Base-by-base conservation (phyloP, 208 protist genomes). In the Leishmania mexicana region DNA sequence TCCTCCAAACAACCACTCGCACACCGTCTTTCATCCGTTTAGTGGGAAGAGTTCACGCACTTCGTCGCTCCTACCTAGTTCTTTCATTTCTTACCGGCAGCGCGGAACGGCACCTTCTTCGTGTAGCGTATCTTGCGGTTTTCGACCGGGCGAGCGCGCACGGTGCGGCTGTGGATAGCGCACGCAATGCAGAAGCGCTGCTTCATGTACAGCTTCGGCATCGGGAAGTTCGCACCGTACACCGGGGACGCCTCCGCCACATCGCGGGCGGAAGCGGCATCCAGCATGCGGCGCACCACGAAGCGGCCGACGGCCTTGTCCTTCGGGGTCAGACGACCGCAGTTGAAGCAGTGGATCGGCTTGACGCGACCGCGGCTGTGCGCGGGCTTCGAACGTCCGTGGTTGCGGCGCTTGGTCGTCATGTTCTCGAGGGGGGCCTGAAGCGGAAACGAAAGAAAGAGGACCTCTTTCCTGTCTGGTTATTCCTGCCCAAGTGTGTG, bases 161-260 rank as follows among this genome's bases (percentile, higher is more conserved):
- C 99, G 49, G 99, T 96, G 84, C 98, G 98, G 88, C 97, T 97
- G 98, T 99, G 99, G 87, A 99, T 99, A 81, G 99, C 99, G 96
- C 99, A 99, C 45, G 99, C 99, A 80, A 99, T 98, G 96, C 99
- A 99, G 97, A 99, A 99, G 91, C 99, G 96, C 89, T 99, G 92
- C 97, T 99, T 99, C 89, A 99, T 94, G 97, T 99, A 99, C 76
- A 99, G 91, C 97, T 99, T 99, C 78, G 99, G 99, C 85, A 99
- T 96, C 77, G 90, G 89, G 90, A 96, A 98, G 82, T 90, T 94
- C 86, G 92, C 89, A 45, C 98, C 92, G 86, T 98, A 98, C 79
- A 99, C 84, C 72, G 89, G 94, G 78, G 94, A 98, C 75, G 97
- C 95, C 86, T 99, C 99, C 38, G 92, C 91, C 78, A 99, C 98